Evolutionary conservation across 768 basidiomycete species (phyloP).

Genomic region (Galerina marginata): DNA sequence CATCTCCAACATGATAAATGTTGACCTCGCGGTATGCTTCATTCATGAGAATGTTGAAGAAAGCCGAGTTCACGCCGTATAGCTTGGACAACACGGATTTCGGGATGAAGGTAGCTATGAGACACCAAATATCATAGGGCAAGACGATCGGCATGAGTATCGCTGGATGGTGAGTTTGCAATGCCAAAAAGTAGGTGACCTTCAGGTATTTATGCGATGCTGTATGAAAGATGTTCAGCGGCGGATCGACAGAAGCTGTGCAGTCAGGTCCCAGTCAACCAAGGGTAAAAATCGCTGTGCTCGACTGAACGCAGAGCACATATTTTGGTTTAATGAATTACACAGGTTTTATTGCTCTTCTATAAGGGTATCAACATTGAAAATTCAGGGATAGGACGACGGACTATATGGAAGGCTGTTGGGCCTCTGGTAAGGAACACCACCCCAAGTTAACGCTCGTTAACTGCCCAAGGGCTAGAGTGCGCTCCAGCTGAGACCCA

Average conservation of each 20-base stretch:
- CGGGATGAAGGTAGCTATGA: constrained; percentile 35
- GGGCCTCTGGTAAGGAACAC: constrained; percentile 35
- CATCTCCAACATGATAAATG: constrained; percentile 9
- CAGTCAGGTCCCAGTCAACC: too few species aligned
- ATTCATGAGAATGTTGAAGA: constrained; percentile 32
- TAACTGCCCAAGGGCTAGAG: constrained; percentile 26
- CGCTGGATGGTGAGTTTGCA: background rate
- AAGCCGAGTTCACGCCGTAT: constrained; percentile 29
- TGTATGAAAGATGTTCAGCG: too few species aligned
- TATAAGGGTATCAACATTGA: background rate
- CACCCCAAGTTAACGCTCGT: constrained; percentile 27
- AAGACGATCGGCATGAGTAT: constrained; percentile 9
- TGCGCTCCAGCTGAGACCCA: constrained; percentile 33
- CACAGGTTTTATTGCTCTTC: background rate
- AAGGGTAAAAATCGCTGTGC: too few species aligned
- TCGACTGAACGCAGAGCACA: background rate
- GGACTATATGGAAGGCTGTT: constrained; percentile 16
- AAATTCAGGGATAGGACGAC: constrained; percentile 1
- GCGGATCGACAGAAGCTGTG: too few species aligned
- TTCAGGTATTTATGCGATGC: too few species aligned
- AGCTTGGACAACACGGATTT: constrained; percentile 22
- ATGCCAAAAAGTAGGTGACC: too few species aligned
- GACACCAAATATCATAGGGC: constrained; percentile 36
- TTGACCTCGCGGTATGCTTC: constrained; percentile 17
- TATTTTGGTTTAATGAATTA: background rate